Evolutionary conservation across 495 filamentous ascomycete species (phyloP), one percentile per base, ranked within the genome.

Genomic region (Rostrohypoxylon terebratum): DNA sequence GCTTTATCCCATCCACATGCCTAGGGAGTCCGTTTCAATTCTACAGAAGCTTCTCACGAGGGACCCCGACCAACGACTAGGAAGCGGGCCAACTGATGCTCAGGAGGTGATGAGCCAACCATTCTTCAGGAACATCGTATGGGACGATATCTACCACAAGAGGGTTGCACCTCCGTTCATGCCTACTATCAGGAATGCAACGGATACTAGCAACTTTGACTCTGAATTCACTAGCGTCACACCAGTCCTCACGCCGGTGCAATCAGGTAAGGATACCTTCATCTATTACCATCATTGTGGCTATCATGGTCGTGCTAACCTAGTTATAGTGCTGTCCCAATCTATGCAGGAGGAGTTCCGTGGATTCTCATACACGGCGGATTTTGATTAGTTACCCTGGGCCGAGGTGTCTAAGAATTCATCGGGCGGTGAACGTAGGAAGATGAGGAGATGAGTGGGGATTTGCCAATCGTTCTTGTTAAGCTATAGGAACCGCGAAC

Each of bases 331-430:
- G 28, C 88, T 99, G 54, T 96, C 96, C 9, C 95, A 98, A 85
- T 92, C 94, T 18, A 98, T 98, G 96, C 96, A 99, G 83, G 96
- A 99, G 84, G 94, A 99, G 80, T 99, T 99, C 92, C 91, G 96
- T 51, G 96, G 96, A 70, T 99, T 99, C 86, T 98, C 96, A 11
- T 99, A 99, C 69, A 85, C 84, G 20, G 81, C 82, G 16, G 83
- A 86, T 63, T 85, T 86, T 68, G 84, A 85, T 33, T 86, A 83
- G 60, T 28, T 53, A 54, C 40, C 38, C 60, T 53, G 21, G 58
- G 28, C 16, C 42, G 8, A 9, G 18, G 38, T 48, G 44, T 2
- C 53, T 3, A 13, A 45, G 50, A 54, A 65, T n/a, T 54, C 20
- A 47, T 25, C 50, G 61, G 16, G 21, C 36, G 28, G 11, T 59